Conservation (phyloP, 2,329 filamentous ascomycete genomes). For the Plenodomus biglobosus region DNA sequence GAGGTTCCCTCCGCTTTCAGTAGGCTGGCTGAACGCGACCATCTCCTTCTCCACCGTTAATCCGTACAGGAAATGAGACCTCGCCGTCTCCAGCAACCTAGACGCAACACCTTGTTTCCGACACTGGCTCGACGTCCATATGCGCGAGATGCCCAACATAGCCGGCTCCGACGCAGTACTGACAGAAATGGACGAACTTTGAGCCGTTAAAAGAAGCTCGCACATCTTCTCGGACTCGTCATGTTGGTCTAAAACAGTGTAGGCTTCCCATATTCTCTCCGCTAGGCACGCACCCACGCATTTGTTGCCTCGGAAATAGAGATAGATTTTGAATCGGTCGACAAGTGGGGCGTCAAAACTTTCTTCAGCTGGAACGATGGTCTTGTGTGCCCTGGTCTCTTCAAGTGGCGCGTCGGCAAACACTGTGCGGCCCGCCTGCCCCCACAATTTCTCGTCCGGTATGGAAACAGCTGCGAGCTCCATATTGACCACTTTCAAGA, state of each 20-base stretch:
- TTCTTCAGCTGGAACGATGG: constrained; percentile 34
- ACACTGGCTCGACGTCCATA: constrained; percentile 63
- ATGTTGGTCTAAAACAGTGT: constrained; percentile 48
- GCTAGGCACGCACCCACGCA: constrained; percentile 64
- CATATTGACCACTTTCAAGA: constrained; percentile 62
- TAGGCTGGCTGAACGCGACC: constrained; percentile 68
- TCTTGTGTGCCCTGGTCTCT: constrained; percentile 14
- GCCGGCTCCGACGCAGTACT: constrained; percentile 49
- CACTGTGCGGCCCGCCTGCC: constrained; percentile 42
- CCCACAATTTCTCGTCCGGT: constrained; percentile 60
- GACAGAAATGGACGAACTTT: constrained; percentile 47
- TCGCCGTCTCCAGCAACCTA: constrained; percentile 58
- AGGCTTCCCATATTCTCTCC: constrained; percentile 62
- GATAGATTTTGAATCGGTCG: constrained; percentile 61
- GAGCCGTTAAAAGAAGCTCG: constrained; percentile 14
- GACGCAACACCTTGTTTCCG: constrained; percentile 61
- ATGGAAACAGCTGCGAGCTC: constrained; percentile 65
- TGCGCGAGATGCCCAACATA: constrained; percentile 63
- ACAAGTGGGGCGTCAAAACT: constrained; percentile 28
- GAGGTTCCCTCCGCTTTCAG: constrained; percentile 60
- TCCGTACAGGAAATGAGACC: constrained; percentile 58
- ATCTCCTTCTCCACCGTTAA: constrained; percentile 57
- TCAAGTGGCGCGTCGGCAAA: constrained; percentile 1
- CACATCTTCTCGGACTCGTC: constrained; percentile 19
- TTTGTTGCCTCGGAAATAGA: constrained; percentile 63